A percentile compares a stretch with the other conserved stretches of the same genome.
Evolutionary conservation across 2,329 filamentous ascomycete species (phyloP).

Genomic region (Sclerotinia subarctica): DNA sequence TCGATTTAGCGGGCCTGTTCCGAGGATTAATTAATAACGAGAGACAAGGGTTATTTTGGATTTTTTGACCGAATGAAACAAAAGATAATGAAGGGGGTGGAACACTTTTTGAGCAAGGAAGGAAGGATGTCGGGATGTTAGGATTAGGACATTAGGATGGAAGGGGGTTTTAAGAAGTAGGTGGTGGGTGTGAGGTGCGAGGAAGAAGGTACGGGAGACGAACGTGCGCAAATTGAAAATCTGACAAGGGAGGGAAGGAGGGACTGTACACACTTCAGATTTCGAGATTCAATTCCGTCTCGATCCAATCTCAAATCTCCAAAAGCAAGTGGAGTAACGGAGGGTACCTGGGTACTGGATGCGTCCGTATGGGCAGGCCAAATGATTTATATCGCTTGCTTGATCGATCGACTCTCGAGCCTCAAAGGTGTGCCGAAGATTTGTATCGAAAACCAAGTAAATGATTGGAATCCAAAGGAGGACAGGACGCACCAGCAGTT

Average conservation of each 20-base stretch:
- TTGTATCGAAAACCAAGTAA: background rate
- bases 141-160: too few relatives aligned
- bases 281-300: background rate
- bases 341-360: background rate
- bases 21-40: conserved; percentile 5
- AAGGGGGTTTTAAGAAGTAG: background rate
- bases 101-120: background rate
- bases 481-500: too few relatives aligned
- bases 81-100: background rate
- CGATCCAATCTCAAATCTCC: background rate
- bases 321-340: background rate
- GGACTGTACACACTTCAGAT: background rate
- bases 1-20: background rate
- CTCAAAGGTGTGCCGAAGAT: background rate
- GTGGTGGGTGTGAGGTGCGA: too few relatives aligned
- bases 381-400: background rate
- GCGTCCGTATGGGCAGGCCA: background rate
- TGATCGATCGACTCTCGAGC: background rate
- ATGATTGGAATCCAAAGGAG: background rate
- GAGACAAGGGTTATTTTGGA: background rate
- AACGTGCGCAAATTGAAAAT: conserved; percentile 11
- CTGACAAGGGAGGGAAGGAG: background rate
- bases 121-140: background rate
- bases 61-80: background rate
- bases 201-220: conserved; percentile 6